Conservation (phyloP, 2,329 filamentous ascomycete species). For the Colletotrichum sp. region DNA sequence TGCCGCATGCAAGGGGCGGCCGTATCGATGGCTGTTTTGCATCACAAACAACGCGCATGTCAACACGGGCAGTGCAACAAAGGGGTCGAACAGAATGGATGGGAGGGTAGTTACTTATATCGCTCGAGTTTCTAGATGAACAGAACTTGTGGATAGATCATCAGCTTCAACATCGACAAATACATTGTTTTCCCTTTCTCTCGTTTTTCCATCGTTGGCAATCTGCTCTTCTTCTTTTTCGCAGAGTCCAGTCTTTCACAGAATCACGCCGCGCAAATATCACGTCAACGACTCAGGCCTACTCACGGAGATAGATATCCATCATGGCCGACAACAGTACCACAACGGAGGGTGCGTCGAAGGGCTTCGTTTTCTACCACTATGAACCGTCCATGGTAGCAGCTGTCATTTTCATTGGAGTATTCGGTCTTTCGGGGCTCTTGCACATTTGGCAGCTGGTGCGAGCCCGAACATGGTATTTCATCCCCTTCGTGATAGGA, state of each 20-base stretch:
- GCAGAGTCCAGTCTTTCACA: background rate
- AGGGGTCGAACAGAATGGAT: background rate
- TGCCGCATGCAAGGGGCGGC: background rate
- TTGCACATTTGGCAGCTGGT: constrained; percentile 46
- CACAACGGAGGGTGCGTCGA: background rate
- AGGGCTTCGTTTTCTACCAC: constrained; percentile 41
- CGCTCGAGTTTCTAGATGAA: background rate
- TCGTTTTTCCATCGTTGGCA: accelerated
- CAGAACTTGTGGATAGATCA: background rate
- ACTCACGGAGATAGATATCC: background rate
- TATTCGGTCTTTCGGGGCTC: constrained; percentile 44
- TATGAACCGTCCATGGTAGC: constrained; percentile 51
- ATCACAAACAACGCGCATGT: background rate
- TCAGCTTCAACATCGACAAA: background rate
- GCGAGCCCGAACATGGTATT: constrained; percentile 53
- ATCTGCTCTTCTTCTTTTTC: accelerated
- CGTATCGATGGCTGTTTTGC: background rate
- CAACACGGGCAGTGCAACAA: background rate
- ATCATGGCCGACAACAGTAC: constrained; percentile 2
- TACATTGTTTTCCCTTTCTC: background rate
- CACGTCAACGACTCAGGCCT: background rate
- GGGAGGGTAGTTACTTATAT: background rate
- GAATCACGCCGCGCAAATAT: background rate
- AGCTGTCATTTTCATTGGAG: constrained; percentile 45
- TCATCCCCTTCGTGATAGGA: constrained; percentile 58